Conservation (phyloP, 2,329 filamentous ascomycete species). For the Rasamsonia emersonii region DNA sequence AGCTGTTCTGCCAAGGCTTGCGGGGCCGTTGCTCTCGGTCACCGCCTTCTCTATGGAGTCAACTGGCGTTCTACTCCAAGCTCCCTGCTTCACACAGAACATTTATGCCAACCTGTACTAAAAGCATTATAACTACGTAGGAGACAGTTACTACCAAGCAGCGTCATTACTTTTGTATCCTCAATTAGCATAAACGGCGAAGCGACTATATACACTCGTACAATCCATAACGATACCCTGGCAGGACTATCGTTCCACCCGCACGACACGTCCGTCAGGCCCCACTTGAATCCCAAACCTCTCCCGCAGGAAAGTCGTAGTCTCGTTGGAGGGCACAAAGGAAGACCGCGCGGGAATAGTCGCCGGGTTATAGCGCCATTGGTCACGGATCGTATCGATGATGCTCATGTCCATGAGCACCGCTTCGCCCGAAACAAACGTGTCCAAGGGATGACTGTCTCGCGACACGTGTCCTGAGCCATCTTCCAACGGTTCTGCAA, state of each 20-base stretch:
- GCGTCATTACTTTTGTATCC: too few relatives aligned
- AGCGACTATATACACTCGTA: not conserved
- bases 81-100: too few relatives aligned
- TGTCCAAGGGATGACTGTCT: slow-evolving; percentile 29
- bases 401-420: slow-evolving; percentile 31
- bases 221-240: not conserved
- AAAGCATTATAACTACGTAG: too few relatives aligned
- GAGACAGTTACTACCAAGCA: too few relatives aligned
- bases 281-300: slow-evolving; percentile 31
- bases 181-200: too few relatives aligned
- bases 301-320: slow-evolving; percentile 27
- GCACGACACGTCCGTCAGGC: slow-evolving; percentile 24
- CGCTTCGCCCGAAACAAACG: slow-evolving; percentile 28
- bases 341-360: slow-evolving; percentile 14
- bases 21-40: too few relatives aligned
- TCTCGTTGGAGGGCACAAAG: slow-evolving; percentile 24
- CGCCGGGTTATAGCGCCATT: slow-evolving; percentile 27
- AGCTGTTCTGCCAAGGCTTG: too few relatives aligned
- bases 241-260: slow-evolving; percentile 16
- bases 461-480: slow-evolving; percentile 11
- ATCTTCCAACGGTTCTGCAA: slow-evolving; percentile 25
- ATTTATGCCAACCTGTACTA: too few relatives aligned
- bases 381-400: slow-evolving; percentile 26
- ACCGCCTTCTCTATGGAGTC: too few relatives aligned
- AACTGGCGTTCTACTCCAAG: too few relatives aligned